phyloP scores from a whole-genome alignment of 1,284 basidiomycete genomes.

The Tylopilus sp. region DNA sequence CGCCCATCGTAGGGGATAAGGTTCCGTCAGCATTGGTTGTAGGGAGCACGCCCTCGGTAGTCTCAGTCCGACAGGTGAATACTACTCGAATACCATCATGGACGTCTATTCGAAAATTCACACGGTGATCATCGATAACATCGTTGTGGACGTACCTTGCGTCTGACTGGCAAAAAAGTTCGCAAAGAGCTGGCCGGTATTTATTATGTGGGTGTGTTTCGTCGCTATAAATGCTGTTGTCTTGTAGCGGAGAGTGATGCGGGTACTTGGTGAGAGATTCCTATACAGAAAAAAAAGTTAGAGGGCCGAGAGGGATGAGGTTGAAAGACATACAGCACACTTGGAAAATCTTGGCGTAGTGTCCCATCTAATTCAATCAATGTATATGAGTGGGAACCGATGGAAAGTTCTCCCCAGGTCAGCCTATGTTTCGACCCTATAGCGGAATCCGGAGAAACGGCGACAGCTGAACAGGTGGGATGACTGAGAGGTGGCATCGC shows the following conservation, averaged over 20 bases:
- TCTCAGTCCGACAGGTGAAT: neutral
- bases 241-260: neutral
- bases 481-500: neutral
- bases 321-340: neutral
- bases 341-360: neutral
- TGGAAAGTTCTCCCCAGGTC: neutral
- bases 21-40: neutral
- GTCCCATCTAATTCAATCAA: neutral
- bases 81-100: neutral
- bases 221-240: neutral
- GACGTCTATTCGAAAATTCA: neutral
- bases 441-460: neutral
- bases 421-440: neutral
- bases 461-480: neutral
- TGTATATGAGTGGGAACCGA: neutral
- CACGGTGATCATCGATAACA: neutral
- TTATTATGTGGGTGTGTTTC: neutral
- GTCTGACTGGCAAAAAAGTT: neutral
- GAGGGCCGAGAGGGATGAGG: neutral
- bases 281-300: neutral
- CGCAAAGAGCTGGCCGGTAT: neutral
- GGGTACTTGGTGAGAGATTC: neutral
- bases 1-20: too few relatives aligned
- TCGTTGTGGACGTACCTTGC: neutral
- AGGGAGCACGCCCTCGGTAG: neutral